Percentiles rank a stretch among this genome's conserved stretches.
Conservation (phyloP, 1,139 yeast genomes). For the Geotrichum carabidarum region DNA sequence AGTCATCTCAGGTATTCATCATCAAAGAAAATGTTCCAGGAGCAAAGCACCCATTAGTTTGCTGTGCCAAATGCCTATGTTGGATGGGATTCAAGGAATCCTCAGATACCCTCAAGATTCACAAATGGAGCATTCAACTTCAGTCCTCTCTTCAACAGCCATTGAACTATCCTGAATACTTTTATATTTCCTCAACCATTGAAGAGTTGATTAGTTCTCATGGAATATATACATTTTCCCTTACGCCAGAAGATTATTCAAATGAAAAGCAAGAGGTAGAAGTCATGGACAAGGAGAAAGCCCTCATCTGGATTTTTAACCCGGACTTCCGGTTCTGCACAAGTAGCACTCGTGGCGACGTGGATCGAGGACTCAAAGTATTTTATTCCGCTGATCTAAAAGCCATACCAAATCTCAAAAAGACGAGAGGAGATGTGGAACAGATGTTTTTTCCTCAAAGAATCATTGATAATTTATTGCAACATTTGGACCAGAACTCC, state of each 20-base stretch:
- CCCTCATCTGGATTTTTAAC: constrained; percentile 55
- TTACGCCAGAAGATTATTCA: constrained; percentile 22
- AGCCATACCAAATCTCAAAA: constrained; percentile 28
- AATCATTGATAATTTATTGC: constrained; percentile 6
- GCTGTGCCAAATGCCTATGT: constrained; percentile 31
- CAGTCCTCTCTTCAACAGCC: neutral
- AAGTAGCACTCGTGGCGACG: constrained; percentile 27
- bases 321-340: constrained; percentile 42
- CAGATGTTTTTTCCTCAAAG: constrained; percentile 24
- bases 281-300: constrained; percentile 11
- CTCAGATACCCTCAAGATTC: constrained; percentile 40
- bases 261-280: neutral
- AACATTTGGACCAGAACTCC: constrained; percentile 4
- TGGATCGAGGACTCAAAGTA: constrained; percentile 41
- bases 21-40: neutral
- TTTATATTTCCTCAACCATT: constrained; percentile 29
- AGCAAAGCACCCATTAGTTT: constrained; percentile 1
- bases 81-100: constrained; percentile 39
- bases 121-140: constrained; percentile 57
- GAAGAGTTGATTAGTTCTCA: constrained; percentile 35
- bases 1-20: neutral
- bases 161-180: constrained; percentile 20
- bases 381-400: constrained; percentile 35
- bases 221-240: constrained; percentile 34
- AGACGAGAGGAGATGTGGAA: constrained; percentile 41